phyloP scores from a whole-genome alignment of 2,329 filamentous ascomycete genomes.

The Colletotrichum sp. region DNA sequence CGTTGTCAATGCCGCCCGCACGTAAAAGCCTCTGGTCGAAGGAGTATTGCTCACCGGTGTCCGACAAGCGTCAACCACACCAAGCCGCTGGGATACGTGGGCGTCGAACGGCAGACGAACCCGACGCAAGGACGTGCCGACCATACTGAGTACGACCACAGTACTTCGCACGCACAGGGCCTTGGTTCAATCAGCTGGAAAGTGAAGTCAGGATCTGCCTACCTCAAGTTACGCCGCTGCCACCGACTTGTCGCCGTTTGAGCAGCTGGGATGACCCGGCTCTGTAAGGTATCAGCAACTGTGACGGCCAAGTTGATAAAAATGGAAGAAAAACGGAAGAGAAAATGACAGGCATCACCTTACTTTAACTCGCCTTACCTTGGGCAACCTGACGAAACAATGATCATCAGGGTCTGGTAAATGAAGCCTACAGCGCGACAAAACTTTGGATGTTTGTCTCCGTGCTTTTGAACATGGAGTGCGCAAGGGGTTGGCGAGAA shows the following conservation, averaged over 20 bases:
- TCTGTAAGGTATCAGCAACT: slow-evolving; percentile 3
- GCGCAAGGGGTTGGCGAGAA: background rate
- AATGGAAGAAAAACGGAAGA: background rate
- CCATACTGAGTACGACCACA: background rate
- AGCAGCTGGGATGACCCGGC: slow-evolving; percentile 11
- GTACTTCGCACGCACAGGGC: background rate
- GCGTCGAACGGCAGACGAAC: background rate
- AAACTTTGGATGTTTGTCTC: background rate
- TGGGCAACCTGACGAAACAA: background rate
- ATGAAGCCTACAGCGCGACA: background rate
- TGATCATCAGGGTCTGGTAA: background rate
- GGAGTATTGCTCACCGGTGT: background rate
- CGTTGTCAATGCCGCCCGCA: background rate
- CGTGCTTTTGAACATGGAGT: background rate
- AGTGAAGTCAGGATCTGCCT: background rate
- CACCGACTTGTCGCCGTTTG: background rate
- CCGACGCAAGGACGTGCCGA: background rate
- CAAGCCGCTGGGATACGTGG: background rate
- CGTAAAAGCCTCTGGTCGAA: background rate
- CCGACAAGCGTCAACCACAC: background rate
- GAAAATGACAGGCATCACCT: background rate
- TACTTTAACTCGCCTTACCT: background rate
- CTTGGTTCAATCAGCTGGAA: background rate
- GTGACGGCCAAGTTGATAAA: background rate
- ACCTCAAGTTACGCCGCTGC: background rate